phyloP scores from a whole-genome alignment of 192 early-diverging fungal species.

The Mortierella hygrophila region DNA sequence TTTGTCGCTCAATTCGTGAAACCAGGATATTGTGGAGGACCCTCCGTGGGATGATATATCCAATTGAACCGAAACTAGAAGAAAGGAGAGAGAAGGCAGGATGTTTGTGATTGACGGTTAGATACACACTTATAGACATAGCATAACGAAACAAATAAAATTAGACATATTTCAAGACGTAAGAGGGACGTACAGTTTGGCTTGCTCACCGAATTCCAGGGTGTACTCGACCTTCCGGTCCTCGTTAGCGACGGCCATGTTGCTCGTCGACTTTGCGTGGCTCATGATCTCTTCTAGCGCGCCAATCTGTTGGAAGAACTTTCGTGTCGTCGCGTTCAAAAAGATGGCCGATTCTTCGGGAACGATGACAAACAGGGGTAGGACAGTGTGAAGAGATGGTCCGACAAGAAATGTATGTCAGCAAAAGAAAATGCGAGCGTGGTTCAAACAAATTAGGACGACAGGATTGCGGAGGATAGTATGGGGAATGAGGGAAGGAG shows the following conservation, averaged over 20 bases:
- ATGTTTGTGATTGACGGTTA: background rate
- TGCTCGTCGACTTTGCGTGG: background rate
- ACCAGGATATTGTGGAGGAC: background rate
- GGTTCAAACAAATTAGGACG: too few species aligned
- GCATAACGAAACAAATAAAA: background rate
- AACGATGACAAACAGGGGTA: too few species aligned
- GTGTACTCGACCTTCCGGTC: background rate
- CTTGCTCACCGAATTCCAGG: background rate
- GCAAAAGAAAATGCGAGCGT: too few species aligned
- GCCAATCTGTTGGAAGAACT: background rate
- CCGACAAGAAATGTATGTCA: too few species aligned
- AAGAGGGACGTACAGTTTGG: background rate
- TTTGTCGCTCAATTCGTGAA: background rate
- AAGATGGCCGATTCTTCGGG: background rate
- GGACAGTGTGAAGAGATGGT: too few species aligned
- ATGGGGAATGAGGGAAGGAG: background rate
- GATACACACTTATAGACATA: background rate
- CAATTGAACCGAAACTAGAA: background rate
- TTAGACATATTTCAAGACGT: background rate
- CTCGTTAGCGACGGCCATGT: background rate
- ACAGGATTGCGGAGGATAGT: too few species aligned
- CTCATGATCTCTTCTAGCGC: background rate
- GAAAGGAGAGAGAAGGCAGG: background rate
- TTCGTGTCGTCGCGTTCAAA: background rate
- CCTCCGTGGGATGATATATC: background rate